phyloP scores from a whole-genome alignment of 1,139 yeast genomes.

The Suhomyces kunorum region DNA sequence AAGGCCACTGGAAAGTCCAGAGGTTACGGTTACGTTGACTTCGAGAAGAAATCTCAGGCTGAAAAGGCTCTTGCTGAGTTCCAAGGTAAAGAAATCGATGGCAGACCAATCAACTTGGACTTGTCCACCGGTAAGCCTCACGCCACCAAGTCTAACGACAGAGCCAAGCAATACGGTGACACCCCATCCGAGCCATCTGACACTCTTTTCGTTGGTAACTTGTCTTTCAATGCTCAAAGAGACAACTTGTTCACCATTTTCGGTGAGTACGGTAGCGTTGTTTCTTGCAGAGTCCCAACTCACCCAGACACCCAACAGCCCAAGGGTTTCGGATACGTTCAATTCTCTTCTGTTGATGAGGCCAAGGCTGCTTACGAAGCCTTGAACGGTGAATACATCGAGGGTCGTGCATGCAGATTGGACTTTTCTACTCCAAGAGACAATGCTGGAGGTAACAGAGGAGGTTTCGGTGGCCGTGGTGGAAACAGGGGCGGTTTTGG shows the following conservation, averaged over 20 bases:
- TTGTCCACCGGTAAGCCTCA: slow-evolving; percentile 84
- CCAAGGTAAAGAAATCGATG: slow-evolving; percentile 95
- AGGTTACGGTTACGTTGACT: slow-evolving; percentile 98
- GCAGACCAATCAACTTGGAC: slow-evolving; percentile 94
- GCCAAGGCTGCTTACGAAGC: slow-evolving; percentile 89
- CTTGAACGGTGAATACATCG: slow-evolving; percentile 84
- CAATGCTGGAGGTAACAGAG: slow-evolving; percentile 19
- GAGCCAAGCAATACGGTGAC: slow-evolving; percentile 90
- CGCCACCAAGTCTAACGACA: slow-evolving; percentile 54
- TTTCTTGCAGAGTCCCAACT: slow-evolving; percentile 93
- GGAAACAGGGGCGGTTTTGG: slow-evolving; percentile 49
- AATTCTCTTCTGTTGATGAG: slow-evolving; percentile 80
- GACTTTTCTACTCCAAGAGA: slow-evolving; percentile 94
- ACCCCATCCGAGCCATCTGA: slow-evolving; percentile 89
- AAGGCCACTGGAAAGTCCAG: slow-evolving; percentile 90
- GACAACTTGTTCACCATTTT: slow-evolving; percentile 74
- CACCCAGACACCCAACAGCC: slow-evolving; percentile 99
- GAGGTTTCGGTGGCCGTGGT: slow-evolving; percentile 30
- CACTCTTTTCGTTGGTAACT: slow-evolving; percentile 93
- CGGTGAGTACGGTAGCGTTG: slow-evolving; percentile 74
- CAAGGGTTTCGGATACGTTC: slow-evolving; percentile 98
- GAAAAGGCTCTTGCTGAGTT: slow-evolving; percentile 82
- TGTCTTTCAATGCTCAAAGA: slow-evolving; percentile 85
- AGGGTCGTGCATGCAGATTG: slow-evolving; percentile 91
- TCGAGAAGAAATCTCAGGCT: slow-evolving; percentile 72